Evolutionary conservation across 305 asterid species (phyloP).

Genomic region (Ajuga reptans): DNA sequence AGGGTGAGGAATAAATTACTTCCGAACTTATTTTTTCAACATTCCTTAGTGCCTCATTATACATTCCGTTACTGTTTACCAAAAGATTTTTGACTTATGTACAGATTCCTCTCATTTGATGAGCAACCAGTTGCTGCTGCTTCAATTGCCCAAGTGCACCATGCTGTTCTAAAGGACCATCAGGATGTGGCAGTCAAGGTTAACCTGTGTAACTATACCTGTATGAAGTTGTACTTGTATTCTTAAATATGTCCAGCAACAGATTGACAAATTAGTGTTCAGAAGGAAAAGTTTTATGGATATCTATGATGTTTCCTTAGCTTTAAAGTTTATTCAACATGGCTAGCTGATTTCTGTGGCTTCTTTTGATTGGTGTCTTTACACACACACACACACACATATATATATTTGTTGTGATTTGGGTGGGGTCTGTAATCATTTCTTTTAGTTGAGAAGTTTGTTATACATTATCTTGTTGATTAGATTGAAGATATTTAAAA

Average conservation of each 20-base stretch:
- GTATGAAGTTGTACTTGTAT: conserved; percentile 2
- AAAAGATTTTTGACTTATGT: conserved; percentile 23
- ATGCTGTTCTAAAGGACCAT: conserved; percentile 54
- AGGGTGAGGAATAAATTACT: background rate
- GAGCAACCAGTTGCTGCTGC: conserved; percentile 95
- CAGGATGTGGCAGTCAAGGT: conserved; percentile 95
- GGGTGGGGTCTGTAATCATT: background rate
- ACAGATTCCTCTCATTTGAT: conserved; percentile 72
- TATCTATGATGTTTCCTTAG: background rate
- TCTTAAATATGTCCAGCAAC: conserved; percentile 11
- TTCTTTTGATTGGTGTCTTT: background rate
- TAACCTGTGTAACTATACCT: conserved; percentile 16
- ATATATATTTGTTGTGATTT: too few relatives aligned
- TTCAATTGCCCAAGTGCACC: conserved; percentile 97
- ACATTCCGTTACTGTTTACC: background rate
- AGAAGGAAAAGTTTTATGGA: background rate
- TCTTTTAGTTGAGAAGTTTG: background rate
- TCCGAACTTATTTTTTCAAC: background rate
- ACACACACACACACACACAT: too few relatives aligned
- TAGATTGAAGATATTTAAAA: background rate
- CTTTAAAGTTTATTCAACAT: conserved; percentile 6
- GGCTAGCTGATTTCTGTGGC: background rate
- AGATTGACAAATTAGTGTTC: background rate
- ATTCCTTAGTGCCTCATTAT: background rate
- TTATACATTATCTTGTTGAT: background rate